Conservation (phyloP, 768 basidiomycete genomes). For the Pholiota molesta region DNA sequence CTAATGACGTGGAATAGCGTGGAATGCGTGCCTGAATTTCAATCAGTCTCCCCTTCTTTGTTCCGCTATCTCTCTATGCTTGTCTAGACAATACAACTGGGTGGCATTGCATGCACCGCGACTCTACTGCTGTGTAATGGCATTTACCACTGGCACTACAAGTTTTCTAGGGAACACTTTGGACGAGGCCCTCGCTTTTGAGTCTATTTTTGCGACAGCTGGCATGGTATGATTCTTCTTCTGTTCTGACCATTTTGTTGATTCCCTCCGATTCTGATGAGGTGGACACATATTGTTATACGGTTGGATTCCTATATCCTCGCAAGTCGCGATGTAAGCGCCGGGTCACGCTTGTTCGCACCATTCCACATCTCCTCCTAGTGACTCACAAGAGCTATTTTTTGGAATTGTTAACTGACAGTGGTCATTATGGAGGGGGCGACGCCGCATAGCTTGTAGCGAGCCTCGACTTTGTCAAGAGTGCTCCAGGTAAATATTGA, state of each 20-base stretch:
- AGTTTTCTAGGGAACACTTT: neutral
- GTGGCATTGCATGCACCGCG: neutral
- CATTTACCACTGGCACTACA: neutral
- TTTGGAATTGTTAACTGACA: neutral
- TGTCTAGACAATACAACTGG: too few species aligned
- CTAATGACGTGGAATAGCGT: too few species aligned
- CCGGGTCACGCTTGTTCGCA: neutral
- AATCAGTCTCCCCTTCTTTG: too few species aligned
- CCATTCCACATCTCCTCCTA: neutral
- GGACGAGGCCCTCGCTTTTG: neutral
- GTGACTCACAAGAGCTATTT: neutral
- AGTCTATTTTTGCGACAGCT: constrained; percentile 1
- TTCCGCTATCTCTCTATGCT: too few species aligned
- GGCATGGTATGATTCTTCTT: constrained; percentile 4
- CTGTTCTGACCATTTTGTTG: neutral
- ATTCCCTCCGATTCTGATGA: constrained; percentile 1
- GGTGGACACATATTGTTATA: constrained; percentile 33
- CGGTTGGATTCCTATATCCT: constrained; percentile 18
- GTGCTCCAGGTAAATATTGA: neutral
- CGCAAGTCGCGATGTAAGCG: neutral
- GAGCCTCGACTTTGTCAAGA: too few species aligned
- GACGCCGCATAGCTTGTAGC: neutral
- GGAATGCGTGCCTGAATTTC: too few species aligned
- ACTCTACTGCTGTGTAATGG: neutral
- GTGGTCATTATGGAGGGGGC: neutral